Conservation (phyloP, 176 grass and related monocot genomes). For the Microstegium vimineum region DNA sequence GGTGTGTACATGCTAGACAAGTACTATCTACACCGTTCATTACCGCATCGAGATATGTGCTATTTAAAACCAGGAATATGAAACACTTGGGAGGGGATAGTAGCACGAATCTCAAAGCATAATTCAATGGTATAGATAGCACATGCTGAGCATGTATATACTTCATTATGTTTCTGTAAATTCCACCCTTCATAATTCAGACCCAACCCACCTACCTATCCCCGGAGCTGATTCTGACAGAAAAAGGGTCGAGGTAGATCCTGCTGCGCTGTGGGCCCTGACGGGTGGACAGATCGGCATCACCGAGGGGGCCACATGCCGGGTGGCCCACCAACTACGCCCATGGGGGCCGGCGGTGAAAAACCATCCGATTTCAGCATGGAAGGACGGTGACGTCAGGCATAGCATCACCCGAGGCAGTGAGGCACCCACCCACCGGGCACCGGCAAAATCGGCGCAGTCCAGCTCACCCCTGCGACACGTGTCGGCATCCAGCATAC, state of each 20-base stretch:
- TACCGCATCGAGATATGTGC: no score
- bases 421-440: background rate
- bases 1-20: no score
- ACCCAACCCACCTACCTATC: no score
- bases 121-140: no score
- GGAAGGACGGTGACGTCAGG: conserved; percentile 30
- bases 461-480: conserved; percentile 52
- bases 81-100: no score
- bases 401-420: background rate
- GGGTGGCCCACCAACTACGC: background rate
- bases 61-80: no score
- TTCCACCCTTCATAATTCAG: no score
- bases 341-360: background rate
- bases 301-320: background rate
- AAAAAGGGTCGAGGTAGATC: background rate
- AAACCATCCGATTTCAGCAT: background rate
- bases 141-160: no score
- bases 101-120: no score
- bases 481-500: conserved; percentile 35
- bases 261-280: conserved; percentile 10
- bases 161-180: no score
- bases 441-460: conserved; percentile 41
- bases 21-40: no score
- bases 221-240: background rate
- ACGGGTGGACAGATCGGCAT: background rate